A percentile compares a stretch with the other conserved stretches of the same genome.
Conservation (phyloP, 345 rosid species). For the Brassica carinata region DNA sequence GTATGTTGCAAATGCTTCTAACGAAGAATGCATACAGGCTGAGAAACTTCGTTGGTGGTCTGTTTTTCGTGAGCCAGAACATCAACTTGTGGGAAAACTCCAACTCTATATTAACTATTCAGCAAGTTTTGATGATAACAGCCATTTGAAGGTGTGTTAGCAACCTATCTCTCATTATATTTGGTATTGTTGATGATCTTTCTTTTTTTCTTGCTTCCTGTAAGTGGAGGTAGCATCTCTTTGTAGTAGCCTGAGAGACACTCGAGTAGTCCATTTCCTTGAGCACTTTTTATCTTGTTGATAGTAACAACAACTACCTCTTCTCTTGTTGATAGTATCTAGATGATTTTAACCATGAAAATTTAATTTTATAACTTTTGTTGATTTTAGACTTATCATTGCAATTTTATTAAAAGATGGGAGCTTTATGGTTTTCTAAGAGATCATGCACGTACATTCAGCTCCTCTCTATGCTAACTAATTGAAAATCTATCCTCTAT, state of each 20-base stretch:
- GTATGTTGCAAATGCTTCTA: slow-evolving; percentile 33
- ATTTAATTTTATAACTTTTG: not conserved
- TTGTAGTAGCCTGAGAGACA: slow-evolving; percentile 14
- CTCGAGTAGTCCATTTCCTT: slow-evolving; percentile 12
- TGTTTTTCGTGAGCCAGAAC: slow-evolving; percentile 88
- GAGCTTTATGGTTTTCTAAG: not conserved
- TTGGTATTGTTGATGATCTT: slow-evolving; percentile 2
- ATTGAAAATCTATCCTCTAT: not conserved
- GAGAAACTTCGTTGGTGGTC: slow-evolving; percentile 97
- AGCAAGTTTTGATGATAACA: slow-evolving; percentile 78
- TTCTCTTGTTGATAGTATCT: slow-evolving; percentile 3
- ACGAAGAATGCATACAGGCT: slow-evolving; percentile 55
- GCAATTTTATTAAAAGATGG: not conserved
- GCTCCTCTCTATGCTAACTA: not conserved
- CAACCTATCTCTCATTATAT: slow-evolving; percentile 18
- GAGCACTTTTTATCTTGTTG: slow-evolving; percentile 19
- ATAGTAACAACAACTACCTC: not conserved
- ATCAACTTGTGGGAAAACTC: slow-evolving; percentile 82
- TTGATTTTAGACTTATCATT: slow-evolving; percentile 2
- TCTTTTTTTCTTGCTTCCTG: not conserved
- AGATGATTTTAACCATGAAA: not conserved
- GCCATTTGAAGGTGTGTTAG: slow-evolving; percentile 69
- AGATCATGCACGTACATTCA: not conserved
- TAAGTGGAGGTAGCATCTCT: slow-evolving; percentile 2
- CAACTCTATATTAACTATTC: slow-evolving; percentile 84